phyloP scores from a whole-genome alignment of 176 grass and related monocot species.

The Oropetium thomaeum region DNA sequence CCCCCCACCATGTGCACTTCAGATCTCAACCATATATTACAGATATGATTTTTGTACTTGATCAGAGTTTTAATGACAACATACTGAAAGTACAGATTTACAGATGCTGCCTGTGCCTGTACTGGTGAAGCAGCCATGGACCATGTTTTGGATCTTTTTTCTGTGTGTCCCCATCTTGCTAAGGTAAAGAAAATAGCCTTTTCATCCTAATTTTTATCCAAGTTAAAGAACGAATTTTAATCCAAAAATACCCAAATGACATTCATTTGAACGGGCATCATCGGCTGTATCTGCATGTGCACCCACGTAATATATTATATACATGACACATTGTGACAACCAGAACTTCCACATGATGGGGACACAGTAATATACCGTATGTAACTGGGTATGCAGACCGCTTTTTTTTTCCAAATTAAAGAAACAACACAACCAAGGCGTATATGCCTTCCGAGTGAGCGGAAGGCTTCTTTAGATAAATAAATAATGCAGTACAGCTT shows the following conservation, averaged over 20 bases:
- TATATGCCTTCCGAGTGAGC: neutral
- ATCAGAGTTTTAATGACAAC: neutral
- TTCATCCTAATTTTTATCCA: neutral
- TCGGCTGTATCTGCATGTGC: neutral
- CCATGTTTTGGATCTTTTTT: neutral
- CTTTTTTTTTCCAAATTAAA: neutral
- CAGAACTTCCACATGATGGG: constrained; percentile 31
- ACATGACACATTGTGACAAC: constrained; percentile 4
- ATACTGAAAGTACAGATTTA: constrained; percentile 30
- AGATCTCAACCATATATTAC: constrained; percentile 19
- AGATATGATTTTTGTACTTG: constrained; percentile 14
- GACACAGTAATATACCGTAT: no score
- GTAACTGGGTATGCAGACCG: neutral
- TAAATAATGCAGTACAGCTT: neutral
- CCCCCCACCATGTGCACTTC: constrained; percentile 34
- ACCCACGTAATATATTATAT: constrained; percentile 16
- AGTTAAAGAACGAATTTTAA: neutral
- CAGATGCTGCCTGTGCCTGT: constrained; percentile 18
- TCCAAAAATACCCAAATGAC: neutral
- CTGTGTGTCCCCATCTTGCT: neutral
- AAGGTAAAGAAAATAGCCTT: no score
- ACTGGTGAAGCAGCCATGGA: neutral
- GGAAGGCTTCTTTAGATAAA: neutral
- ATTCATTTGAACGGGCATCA: neutral
- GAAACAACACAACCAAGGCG: neutral